Conservation (phyloP, 164 flowering plant species). For the Tinospora cordifolia region DNA sequence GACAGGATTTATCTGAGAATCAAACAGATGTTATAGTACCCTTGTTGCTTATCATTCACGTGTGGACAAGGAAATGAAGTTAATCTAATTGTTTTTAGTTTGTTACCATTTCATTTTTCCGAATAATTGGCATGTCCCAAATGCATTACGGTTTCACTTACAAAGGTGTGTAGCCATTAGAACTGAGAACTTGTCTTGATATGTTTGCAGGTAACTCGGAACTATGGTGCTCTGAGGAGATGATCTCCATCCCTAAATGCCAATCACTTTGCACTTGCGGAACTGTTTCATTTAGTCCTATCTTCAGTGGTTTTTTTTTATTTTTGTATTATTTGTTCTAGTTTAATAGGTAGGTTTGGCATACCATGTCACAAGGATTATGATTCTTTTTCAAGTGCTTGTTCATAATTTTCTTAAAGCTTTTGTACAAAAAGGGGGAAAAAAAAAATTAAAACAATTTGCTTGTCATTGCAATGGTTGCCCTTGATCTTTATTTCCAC, state of each 20-base stretch:
- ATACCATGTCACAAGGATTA: not conserved
- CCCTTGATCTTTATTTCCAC: too few species aligned
- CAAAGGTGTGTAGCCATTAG: not conserved
- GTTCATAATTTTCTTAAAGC: not conserved
- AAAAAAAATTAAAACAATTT: not conserved
- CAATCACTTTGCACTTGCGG: too few species aligned
- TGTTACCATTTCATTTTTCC: not conserved
- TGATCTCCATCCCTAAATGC: constrained; percentile 12
- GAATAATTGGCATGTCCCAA: too few species aligned
- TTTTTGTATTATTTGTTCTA: not conserved
- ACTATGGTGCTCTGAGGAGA: constrained; percentile 76
- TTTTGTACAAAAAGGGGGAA: not conserved
- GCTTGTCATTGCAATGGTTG: not conserved
- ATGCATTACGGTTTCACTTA: not conserved
- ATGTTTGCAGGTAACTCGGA: constrained; percentile 53
- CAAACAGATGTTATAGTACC: too few species aligned
- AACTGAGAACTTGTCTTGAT: constrained; percentile 2
- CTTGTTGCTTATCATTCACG: too few species aligned
- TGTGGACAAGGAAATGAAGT: too few species aligned
- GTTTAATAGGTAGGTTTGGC: not conserved
- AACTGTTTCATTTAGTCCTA: too few species aligned
- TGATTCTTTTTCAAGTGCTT: not conserved
- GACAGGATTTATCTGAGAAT: too few species aligned
- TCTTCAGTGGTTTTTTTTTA: too few species aligned
- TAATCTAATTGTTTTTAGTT: not conserved